Evolutionary conservation across 1,139 yeast genomes (phyloP).

Genomic region (Yamadazyma spencermartinsiae): DNA sequence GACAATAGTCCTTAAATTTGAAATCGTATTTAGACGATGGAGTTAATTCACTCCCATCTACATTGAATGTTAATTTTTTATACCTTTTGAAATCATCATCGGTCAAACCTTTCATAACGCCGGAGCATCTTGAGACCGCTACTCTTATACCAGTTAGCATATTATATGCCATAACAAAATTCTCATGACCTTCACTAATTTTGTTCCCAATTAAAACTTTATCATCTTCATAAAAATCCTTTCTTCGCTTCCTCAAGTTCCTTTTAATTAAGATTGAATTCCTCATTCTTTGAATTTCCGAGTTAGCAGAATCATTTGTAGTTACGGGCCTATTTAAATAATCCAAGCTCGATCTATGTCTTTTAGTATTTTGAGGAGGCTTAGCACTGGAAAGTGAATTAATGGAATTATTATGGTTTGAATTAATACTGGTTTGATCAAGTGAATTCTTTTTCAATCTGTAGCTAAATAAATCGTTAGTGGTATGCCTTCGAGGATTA

Average conservation of each 20-base stretch:
- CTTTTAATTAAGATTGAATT: constrained; percentile 44
- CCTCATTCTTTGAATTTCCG: constrained; percentile 46
- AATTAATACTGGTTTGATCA: constrained; percentile 7
- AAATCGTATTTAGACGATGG: constrained; percentile 95
- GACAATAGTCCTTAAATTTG: constrained; percentile 95
- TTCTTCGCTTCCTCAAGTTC: constrained; percentile 29
- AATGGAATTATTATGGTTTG: constrained; percentile 1
- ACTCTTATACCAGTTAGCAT: constrained; percentile 97
- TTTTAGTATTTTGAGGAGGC: neutral
- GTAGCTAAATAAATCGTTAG: constrained; percentile 16
- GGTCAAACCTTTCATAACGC: constrained; percentile 70
- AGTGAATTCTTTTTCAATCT: constrained; percentile 8
- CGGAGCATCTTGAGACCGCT: constrained; percentile 90
- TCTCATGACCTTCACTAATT: constrained; percentile 89
- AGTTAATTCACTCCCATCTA: constrained; percentile 84
- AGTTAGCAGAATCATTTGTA: constrained; percentile 17
- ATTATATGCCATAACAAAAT: constrained; percentile 91
- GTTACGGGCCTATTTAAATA: constrained; percentile 1
- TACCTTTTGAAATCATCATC: constrained; percentile 69
- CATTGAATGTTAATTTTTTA: constrained; percentile 82
- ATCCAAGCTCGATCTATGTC: constrained; percentile 3
- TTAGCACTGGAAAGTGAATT: neutral
- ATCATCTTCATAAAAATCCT: constrained; percentile 55
- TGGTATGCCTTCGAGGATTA: constrained; percentile 15
- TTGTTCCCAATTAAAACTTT: constrained; percentile 74